phyloP scores from a whole-genome alignment of 352 stramenopile species.

The Phytophthora multivora region DNA sequence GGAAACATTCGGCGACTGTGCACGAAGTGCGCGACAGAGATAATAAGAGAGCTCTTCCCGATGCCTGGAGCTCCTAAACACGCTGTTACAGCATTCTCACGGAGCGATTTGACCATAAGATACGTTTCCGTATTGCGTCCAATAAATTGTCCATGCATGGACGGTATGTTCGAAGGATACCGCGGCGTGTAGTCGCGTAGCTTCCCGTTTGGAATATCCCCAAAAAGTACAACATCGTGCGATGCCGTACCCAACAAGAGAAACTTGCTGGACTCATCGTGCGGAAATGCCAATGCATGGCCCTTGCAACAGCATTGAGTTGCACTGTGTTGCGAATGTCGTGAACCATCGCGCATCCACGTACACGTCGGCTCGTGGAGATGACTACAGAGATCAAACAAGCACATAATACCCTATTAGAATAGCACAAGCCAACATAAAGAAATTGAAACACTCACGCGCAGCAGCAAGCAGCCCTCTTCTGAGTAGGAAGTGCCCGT shows the following conservation, averaged over 20 bases:
- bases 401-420: not conserved
- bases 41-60: constrained; percentile 82
- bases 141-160: constrained; percentile 87
- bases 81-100: constrained; percentile 72
- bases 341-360: constrained; percentile 67
- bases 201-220: constrained; percentile 60
- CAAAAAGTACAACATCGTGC: constrained; percentile 80
- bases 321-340: constrained; percentile 70
- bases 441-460: constrained; percentile 48
- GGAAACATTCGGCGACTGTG: constrained; percentile 80
- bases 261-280: constrained; percentile 88
- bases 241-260: constrained; percentile 53
- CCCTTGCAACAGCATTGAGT: constrained; percentile 82
- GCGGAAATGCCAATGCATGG: constrained; percentile 62
- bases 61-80: constrained; percentile 80
- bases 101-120: constrained; percentile 75
- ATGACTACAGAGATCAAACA: constrained; percentile 41
- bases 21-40: constrained; percentile 81
- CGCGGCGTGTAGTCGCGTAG: constrained; percentile 67
- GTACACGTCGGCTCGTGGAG: constrained; percentile 72
- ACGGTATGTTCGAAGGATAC: constrained; percentile 78
- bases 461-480: constrained; percentile 75
- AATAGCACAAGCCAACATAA: not conserved
- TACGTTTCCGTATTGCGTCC: constrained; percentile 82
- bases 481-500: constrained; percentile 61